phyloP scores from a whole-genome alignment of 2,329 filamentous ascomycete genomes.

The Fusarium sp. region DNA sequence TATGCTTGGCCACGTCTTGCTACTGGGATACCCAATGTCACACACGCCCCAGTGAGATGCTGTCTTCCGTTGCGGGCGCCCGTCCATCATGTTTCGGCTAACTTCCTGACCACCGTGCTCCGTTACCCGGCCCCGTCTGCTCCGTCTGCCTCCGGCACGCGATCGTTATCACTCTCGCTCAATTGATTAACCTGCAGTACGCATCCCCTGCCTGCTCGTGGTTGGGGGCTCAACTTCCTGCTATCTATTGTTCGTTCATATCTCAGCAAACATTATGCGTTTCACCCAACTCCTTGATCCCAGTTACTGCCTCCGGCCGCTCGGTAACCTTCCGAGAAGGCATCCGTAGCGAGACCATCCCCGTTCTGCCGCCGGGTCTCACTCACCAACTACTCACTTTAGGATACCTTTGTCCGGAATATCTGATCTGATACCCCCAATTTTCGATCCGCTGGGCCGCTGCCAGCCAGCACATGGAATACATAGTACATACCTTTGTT shows the following conservation, averaged over 20 bases:
- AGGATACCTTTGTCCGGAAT: constrained; percentile 13
- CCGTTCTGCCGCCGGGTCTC: constrained; percentile 16
- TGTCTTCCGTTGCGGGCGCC: constrained; percentile 38
- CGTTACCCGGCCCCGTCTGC: constrained; percentile 33
- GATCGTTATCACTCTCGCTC: constrained; percentile 4
- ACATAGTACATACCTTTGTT: no score
- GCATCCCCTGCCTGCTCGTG: constrained; percentile 3
- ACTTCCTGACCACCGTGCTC: constrained; percentile 42
- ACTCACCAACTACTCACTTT: constrained; percentile 14
- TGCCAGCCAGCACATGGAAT: constrained; percentile 27
- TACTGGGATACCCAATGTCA: constrained; percentile 12
- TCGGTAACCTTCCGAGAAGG: constrained; percentile 42
- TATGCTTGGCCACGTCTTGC: not conserved
- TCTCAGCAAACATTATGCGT: constrained; percentile 1
- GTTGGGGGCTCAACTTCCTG: not conserved
- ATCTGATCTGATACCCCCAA: constrained; percentile 18
- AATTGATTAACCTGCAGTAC: constrained; percentile 8
- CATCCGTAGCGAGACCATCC: constrained; percentile 20
- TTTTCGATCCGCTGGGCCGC: constrained; percentile 43
- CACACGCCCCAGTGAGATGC: constrained; percentile 12
- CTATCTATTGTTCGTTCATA: constrained; percentile 16
- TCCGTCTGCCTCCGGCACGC: constrained; percentile 34
- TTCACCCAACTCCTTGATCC: constrained; percentile 19
- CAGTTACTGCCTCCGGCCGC: constrained; percentile 33
- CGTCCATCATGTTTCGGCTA: constrained; percentile 38